These are phyloP conservation scores for Bjerkandera adusta DNA, from an alignment of 1,284 basidiomycete species.

Conservation along the genomic window DNA sequence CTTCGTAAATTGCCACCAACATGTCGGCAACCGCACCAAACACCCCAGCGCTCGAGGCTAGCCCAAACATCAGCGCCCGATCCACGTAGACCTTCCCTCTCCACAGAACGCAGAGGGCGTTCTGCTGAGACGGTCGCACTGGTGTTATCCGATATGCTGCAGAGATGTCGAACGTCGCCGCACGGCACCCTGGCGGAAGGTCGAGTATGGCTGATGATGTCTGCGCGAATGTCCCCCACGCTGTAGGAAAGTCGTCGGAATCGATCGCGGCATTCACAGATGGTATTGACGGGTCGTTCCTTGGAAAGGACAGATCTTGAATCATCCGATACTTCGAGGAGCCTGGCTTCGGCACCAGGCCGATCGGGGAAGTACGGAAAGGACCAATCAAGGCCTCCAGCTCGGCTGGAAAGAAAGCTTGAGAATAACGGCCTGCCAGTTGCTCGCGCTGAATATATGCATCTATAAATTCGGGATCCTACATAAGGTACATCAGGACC, in stretches of 20 bases:
- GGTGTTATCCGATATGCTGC: constrained; percentile 37
- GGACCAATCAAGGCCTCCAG: constrained; percentile 35
- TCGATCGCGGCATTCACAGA: constrained; percentile 31
- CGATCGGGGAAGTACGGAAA: constrained; percentile 36
- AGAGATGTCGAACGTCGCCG: constrained; percentile 37
- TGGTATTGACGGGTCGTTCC: constrained; percentile 19
- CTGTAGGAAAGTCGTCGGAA: constrained; percentile 31
- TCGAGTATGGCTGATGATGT: constrained; percentile 21
- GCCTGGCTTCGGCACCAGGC: constrained; percentile 34
- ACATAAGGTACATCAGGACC: background rate
- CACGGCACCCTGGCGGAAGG: constrained; percentile 28
- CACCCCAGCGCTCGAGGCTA: constrained; percentile 34
- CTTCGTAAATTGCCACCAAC: constrained; percentile 31
- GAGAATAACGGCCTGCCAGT: constrained; percentile 32
- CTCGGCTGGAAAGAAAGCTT: constrained; percentile 22
- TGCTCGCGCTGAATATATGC: constrained; percentile 31
- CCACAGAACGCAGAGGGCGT: constrained; percentile 30
- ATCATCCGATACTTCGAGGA: constrained; percentile 28
- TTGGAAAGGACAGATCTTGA: constrained; percentile 37
- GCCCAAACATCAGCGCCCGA: constrained; percentile 31
- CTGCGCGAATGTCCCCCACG: constrained; percentile 34
- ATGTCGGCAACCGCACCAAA: constrained; percentile 38
- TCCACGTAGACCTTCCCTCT: constrained; percentile 31
- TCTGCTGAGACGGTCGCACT: constrained; percentile 32
- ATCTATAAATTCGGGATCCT: constrained; percentile 14